Percentiles rank a stretch among this genome's conserved stretches.
Evolutionary conservation across 331 rosid species (phyloP).

Genomic region (Ulmus americana): DNA sequence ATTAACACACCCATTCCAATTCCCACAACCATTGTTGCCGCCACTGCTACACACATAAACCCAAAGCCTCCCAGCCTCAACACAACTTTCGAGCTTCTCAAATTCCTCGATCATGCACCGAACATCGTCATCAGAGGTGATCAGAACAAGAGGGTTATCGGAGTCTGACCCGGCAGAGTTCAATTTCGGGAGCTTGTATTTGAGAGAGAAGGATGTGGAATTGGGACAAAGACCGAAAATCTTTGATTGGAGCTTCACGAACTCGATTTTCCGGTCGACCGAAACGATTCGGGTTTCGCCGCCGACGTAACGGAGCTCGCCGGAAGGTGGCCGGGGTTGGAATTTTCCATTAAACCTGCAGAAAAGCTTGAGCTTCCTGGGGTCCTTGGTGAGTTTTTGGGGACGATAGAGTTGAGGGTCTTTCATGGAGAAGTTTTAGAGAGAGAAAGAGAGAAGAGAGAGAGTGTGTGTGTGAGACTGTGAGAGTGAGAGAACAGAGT

Average conservation of each 20-base stretch:
- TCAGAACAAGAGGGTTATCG: constrained; percentile 3
- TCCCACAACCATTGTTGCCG: neutral
- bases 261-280: constrained; percentile 14
- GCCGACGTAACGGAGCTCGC: constrained; percentile 22
- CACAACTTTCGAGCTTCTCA: constrained; percentile 24
- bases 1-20: neutral
- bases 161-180: neutral
- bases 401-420: constrained; percentile 19
- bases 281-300: constrained; percentile 32
- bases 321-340: constrained; percentile 16
- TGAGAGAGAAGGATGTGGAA: constrained; percentile 15
- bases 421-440: constrained; percentile 14
- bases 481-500: neutral
- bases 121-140: constrained; percentile 29
- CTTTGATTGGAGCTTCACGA: constrained; percentile 24
- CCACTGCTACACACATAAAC: constrained; percentile 21
- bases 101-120: constrained; percentile 25
- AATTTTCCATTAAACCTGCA: constrained; percentile 30
- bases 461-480: neutral
- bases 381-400: constrained; percentile 3
- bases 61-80: constrained; percentile 26
- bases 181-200: constrained; percentile 8
- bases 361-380: constrained; percentile 27
- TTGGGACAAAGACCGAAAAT: constrained; percentile 21
- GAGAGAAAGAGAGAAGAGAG: neutral